These are phyloP conservation scores for Colletotrichum chrysophilum DNA, from an alignment of 2,329 filamentous ascomycete species.

Conservation along the genomic window DNA sequence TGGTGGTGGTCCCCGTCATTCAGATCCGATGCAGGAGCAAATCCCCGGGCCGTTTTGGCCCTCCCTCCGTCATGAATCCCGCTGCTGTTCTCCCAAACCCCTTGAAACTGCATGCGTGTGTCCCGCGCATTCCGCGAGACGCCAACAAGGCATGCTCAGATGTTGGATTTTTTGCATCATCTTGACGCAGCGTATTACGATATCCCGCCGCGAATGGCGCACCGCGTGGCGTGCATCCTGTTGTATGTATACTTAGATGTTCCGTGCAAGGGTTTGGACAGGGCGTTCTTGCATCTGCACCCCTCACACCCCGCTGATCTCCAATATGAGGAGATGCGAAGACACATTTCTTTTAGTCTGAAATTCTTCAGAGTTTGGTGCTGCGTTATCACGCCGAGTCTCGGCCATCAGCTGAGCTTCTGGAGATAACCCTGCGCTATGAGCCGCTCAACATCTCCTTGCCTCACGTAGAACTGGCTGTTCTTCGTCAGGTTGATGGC, in stretches of 20 bases:
- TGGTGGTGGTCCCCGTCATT: background rate
- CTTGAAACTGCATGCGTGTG: constrained; percentile 1
- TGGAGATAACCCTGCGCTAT: constrained; percentile 96
- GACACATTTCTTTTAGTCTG: background rate
- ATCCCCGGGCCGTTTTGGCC: background rate
- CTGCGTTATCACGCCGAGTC: background rate
- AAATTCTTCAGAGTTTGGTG: background rate
- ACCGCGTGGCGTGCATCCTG: background rate
- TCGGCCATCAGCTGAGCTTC: constrained; percentile 72
- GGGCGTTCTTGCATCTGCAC: background rate
- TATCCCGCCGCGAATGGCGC: background rate
- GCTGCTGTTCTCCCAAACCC: background rate
- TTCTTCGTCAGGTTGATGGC: constrained; percentile 97
- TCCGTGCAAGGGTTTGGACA: background rate
- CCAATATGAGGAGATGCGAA: background rate
- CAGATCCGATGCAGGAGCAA: background rate
- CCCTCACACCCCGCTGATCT: background rate
- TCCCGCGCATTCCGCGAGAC: background rate
- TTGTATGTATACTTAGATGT: background rate
- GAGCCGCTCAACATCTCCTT: constrained; percentile 92
- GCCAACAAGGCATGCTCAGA: background rate
- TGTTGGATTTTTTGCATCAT: background rate
- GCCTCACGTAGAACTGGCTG: constrained; percentile 95
- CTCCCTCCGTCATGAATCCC: background rate
- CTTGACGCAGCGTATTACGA: background rate